These are phyloP conservation scores for Lavandula angustifolia DNA, from an alignment of 257 asterid species.

Conservation along the genomic window DNA sequence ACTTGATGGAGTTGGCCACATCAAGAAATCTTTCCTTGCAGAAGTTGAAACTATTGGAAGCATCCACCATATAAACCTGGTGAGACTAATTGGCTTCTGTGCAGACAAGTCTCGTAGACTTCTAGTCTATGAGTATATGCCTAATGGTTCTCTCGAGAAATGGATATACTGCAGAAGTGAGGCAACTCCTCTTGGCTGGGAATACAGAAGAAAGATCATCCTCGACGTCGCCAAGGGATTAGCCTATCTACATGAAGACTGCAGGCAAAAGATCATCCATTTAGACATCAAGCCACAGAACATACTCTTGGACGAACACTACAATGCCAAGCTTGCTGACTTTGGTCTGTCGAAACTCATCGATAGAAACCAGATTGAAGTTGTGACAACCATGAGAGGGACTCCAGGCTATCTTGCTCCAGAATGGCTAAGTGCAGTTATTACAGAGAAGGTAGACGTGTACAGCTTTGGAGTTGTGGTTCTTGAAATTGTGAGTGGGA, in stretches of 20 bases:
- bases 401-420: slow-evolving; percentile 42
- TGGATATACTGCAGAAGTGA: slow-evolving; percentile 32
- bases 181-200: slow-evolving; percentile 23
- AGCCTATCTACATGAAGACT: slow-evolving; percentile 45
- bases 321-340: slow-evolving; percentile 35
- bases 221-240: slow-evolving; percentile 37
- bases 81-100: slow-evolving; percentile 37
- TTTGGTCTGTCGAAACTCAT: slow-evolving; percentile 39
- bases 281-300: slow-evolving; percentile 42
- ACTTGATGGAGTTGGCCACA: slow-evolving; percentile 33
- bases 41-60: slow-evolving; percentile 38
- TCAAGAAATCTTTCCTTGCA: slow-evolving; percentile 37
- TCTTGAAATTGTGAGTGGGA: slow-evolving; percentile 34
- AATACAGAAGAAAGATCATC: slow-evolving; percentile 25
- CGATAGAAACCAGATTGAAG: slow-evolving; percentile 33
- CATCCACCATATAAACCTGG: slow-evolving; percentile 41
- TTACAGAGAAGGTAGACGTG: slow-evolving; percentile 41
- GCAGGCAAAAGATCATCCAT: slow-evolving; percentile 41
- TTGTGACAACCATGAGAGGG: slow-evolving; percentile 40
- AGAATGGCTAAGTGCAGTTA: slow-evolving; percentile 31
- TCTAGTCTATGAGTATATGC: slow-evolving; percentile 38
- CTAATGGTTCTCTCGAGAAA: slow-evolving; percentile 36
- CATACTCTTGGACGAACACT: slow-evolving; percentile 37
- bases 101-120: slow-evolving; percentile 39
- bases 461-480: slow-evolving; percentile 42